Base-by-base conservation (phyloP, 2,329 filamentous ascomycete species). In the Xylaria polymorpha region DNA sequence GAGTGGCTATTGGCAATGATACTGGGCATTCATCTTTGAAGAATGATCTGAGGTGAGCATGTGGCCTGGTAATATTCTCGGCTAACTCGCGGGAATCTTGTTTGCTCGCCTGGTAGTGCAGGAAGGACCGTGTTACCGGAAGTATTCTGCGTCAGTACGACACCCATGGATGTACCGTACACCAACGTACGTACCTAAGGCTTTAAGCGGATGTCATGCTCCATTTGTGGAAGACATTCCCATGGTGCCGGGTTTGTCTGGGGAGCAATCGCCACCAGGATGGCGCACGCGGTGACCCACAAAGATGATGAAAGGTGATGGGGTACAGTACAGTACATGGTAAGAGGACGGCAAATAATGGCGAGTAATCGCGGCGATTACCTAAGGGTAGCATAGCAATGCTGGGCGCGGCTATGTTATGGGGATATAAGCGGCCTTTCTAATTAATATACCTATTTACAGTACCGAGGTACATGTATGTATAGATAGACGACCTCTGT, bases 221-320 rank as follows among this genome's bases (percentile, higher is more conserved):
- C 7, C 56, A 46, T 53, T 35, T 53, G 37, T 5, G 53, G 51
- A 58, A 20, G 44, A 56, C 43, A 46, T 35, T 29, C 18, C 65
- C 65, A 63, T 20, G n/a, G 32, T 39, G 53, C 46, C 43, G 65
- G 64, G 59, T 62, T 46, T 15, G 41, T 63, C 46, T 63, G 35
- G 59, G 58, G 58, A 55, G 32, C 5, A 50, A 25, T 32, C 9
- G 22, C 51, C 43, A 56, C 44, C 35, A 35, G 37, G 50, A 57
- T 66, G 51, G 7, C 32, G 37, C 37, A 39, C 39, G 51, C 58
- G 32, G 61, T 56, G 53, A 39, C 22, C 64, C 64, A 58, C 58
- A 37, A n/a, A 44, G 35, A 61, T 44, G 35, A 61, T 57, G 32
- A 51, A 20, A 51, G 39, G n/a, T 32, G 29, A 41, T 25, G 29